Evolutionary conservation across 345 rosid species (phyloP).

Genomic region (Sisymbrium altissimum): DNA sequence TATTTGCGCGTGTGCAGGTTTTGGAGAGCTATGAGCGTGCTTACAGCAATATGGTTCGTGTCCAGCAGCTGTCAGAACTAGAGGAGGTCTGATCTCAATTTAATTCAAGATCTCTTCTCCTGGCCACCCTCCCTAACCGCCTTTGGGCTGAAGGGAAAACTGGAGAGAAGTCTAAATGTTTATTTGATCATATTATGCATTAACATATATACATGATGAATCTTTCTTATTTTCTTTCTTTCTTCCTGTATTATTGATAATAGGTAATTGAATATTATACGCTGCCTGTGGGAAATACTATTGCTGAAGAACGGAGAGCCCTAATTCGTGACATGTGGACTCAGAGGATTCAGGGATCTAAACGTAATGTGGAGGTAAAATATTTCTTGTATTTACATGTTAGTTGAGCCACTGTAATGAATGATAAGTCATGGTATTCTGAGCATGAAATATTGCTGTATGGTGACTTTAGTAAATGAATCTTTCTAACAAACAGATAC

Average conservation of each 20-base stretch:
- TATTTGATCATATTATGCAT: slow-evolving; percentile 22
- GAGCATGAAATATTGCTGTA: slow-evolving; percentile 10
- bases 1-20: slow-evolving; percentile 53
- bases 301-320: slow-evolving; percentile 81
- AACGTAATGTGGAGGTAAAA: slow-evolving; percentile 94
- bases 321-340: slow-evolving; percentile 99
- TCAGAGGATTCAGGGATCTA: slow-evolving; percentile 89
- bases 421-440: slow-evolving; percentile 6
- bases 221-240: slow-evolving; percentile 21
- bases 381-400: not conserved
- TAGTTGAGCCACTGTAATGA: no score
- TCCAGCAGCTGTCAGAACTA: slow-evolving; percentile 94
- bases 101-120: slow-evolving; percentile 14
- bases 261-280: slow-evolving; percentile 96
- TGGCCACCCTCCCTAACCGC: slow-evolving; percentile 6
- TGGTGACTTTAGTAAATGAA: slow-evolving; percentile 2
- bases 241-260: slow-evolving; percentile 9
- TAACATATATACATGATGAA: slow-evolving; percentile 12
- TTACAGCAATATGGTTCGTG: slow-evolving; percentile 94
- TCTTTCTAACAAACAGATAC: not conserved
- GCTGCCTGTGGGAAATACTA: slow-evolving; percentile 68
- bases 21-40: slow-evolving; percentile 99
- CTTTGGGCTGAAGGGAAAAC: not conserved
- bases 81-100: slow-evolving; percentile 70
- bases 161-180: slow-evolving; percentile 7